These are phyloP conservation scores for Beauveria varroae DNA, from an alignment of 2,329 filamentous ascomycete genomes.

Conservation along the genomic window DNA sequence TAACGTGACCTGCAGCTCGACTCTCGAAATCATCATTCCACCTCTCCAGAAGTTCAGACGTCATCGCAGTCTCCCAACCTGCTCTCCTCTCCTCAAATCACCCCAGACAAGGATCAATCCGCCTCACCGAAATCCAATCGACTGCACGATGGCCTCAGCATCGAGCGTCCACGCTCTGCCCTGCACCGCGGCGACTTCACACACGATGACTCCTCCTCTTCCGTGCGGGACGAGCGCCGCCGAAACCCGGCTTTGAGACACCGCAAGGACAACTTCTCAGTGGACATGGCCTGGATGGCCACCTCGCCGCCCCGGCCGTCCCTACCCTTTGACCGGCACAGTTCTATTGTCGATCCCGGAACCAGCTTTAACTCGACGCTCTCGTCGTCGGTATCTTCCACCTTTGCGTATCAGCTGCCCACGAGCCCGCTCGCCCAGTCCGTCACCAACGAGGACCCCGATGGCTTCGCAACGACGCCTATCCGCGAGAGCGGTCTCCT, in stretches of 20 bases:
- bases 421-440: slow-evolving; percentile 90
- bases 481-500: slow-evolving; percentile 44
- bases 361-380: slow-evolving; percentile 39
- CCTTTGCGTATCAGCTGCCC: slow-evolving; percentile 77
- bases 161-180: slow-evolving; percentile 75
- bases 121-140: slow-evolving; percentile 28
- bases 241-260: slow-evolving; percentile 14
- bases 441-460: slow-evolving; percentile 67
- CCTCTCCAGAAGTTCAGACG: slow-evolving; percentile 19
- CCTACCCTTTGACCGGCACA: slow-evolving; percentile 31
- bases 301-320: slow-evolving; percentile 50
- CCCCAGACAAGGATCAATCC: slow-evolving; percentile 34
- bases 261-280: slow-evolving; percentile 14
- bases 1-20: slow-evolving; percentile 28
- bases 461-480: slow-evolving; percentile 47
- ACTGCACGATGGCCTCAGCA: slow-evolving; percentile 51
- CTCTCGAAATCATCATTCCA: slow-evolving; percentile 23
- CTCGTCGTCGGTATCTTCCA: slow-evolving; percentile 67
- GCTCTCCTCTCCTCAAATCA: slow-evolving; percentile 40
- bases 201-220: slow-evolving; percentile 21
- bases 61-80: slow-evolving; percentile 32
- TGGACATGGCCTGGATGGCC: slow-evolving; percentile 38
- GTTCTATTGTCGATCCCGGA: slow-evolving; percentile 22
- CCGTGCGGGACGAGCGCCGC: slow-evolving; percentile 11
- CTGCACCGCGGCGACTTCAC: slow-evolving; percentile 63